These are phyloP conservation scores for Fonsecaea pedrosoi DNA, from an alignment of 2,329 filamentous ascomycete genomes.

Conservation along the genomic window DNA sequence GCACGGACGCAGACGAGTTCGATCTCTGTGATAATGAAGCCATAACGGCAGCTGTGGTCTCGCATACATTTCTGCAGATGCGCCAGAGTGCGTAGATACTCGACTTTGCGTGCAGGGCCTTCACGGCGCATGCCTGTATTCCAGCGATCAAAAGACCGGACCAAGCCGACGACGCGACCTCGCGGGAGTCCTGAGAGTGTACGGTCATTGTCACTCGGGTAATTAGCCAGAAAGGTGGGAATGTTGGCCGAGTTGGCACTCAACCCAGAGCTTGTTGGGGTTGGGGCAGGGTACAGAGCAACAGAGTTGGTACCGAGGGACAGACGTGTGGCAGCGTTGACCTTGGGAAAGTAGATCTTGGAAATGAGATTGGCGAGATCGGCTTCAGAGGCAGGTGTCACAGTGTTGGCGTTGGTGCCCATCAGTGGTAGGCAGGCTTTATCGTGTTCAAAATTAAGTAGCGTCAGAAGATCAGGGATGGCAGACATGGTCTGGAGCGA, in stretches of 20 bases:
- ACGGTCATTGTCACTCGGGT: slow-evolving; percentile 58
- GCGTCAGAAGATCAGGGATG: slow-evolving; percentile 73
- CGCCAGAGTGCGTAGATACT: slow-evolving; percentile 85
- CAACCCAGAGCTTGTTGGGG: slow-evolving; percentile 43
- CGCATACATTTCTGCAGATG: slow-evolving; percentile 92
- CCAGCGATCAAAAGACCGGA: slow-evolving; percentile 91
- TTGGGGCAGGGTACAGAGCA: slow-evolving; percentile 50
- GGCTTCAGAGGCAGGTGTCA: slow-evolving; percentile 78
- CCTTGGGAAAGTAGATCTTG: slow-evolving; percentile 80
- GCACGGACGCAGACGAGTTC: slow-evolving; percentile 90
- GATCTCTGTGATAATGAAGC: slow-evolving; percentile 95
- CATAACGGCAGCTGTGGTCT: slow-evolving; percentile 89
- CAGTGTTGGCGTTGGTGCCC: slow-evolving; percentile 53
- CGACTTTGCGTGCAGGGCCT: slow-evolving; percentile 80
- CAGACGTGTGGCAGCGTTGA: slow-evolving; percentile 82
- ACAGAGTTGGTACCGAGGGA: slow-evolving; percentile 72
- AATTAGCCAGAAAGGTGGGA: slow-evolving; percentile 61
- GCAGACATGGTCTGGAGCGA: slow-evolving; percentile 72
- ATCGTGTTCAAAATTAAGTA: slow-evolving; percentile 74
- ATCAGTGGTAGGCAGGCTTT: slow-evolving; percentile 64
- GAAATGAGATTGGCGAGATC: slow-evolving; percentile 77
- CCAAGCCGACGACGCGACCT: slow-evolving; percentile 78
- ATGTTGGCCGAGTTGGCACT: slow-evolving; percentile 51
- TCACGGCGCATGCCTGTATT: slow-evolving; percentile 93
- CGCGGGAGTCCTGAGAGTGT: slow-evolving; percentile 59